phyloP scores from a whole-genome alignment of 2,329 filamentous ascomycete species.

The Neofusicoccum kwambonambiense region DNA sequence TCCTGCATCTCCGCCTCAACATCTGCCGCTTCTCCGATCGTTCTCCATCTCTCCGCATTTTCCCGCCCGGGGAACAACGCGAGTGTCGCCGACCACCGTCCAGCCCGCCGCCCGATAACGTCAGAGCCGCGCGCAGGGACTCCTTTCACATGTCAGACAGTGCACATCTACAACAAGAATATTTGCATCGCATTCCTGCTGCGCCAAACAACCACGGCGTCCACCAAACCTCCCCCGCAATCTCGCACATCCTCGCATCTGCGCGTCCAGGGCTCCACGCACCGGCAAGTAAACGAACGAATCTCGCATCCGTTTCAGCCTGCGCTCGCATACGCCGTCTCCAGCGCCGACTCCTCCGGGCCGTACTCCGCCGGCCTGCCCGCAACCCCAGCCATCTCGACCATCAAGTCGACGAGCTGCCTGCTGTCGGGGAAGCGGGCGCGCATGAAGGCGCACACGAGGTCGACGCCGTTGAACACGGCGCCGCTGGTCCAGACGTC shows the following conservation, averaged over 20 bases:
- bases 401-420: not conserved
- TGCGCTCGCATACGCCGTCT: not conserved
- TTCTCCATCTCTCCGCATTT: constrained; percentile 2
- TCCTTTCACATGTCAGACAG: not conserved
- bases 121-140: not conserved
- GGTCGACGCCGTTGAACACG: not conserved
- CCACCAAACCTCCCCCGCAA: not conserved
- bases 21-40: not conserved
- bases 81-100: not conserved
- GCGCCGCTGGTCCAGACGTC: not conserved
- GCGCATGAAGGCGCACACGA: not conserved
- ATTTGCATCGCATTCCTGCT: not conserved
- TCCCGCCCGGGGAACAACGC: not conserved
- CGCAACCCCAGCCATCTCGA: not conserved
- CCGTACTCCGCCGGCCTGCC: not conserved
- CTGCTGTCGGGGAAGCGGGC: not conserved
- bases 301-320: not conserved
- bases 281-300: not conserved
- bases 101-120: not conserved
- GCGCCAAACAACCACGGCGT: not conserved
- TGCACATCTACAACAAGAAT: not conserved
- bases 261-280: too few species aligned
- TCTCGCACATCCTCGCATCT: not conserved
- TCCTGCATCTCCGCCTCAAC: not conserved
- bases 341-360: not conserved